These are phyloP conservation scores for Spiraea crenata DNA, from an alignment of 331 rosid species.

Conservation along the genomic window DNA sequence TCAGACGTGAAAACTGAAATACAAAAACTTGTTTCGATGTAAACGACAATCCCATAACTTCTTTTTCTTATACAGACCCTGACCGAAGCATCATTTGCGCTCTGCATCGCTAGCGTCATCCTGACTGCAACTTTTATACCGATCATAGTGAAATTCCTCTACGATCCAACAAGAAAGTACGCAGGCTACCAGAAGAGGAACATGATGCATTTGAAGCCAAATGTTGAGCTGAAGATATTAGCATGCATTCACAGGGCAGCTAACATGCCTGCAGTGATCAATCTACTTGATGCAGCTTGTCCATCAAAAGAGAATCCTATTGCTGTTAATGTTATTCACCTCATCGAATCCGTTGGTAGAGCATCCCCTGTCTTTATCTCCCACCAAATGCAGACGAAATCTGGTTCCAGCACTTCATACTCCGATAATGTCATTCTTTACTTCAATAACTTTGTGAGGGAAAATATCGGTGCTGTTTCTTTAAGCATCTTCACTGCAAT, in stretches of 20 bases:
- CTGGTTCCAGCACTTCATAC: slow-evolving; percentile 13
- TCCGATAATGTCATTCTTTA: slow-evolving; percentile 35
- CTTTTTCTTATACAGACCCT: neutral
- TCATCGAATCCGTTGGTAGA: slow-evolving; percentile 55
- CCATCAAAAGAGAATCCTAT: slow-evolving; percentile 27
- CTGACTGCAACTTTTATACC: slow-evolving; percentile 25
- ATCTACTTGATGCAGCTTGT: slow-evolving; percentile 33
- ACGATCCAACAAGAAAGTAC: slow-evolving; percentile 49
- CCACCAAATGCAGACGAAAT: slow-evolving; percentile 31
- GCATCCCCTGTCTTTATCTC: slow-evolving; percentile 47
- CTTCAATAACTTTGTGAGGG: slow-evolving; percentile 37
- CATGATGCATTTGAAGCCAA: slow-evolving; percentile 28
- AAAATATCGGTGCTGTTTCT: slow-evolving; percentile 20
- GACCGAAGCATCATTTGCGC: neutral
- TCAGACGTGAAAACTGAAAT: neutral
- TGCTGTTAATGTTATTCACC: slow-evolving; percentile 41
- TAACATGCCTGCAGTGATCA: slow-evolving; percentile 27
- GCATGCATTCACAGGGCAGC: slow-evolving; percentile 34
- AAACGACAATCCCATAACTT: neutral
- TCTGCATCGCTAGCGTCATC: neutral
- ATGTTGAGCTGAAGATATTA: slow-evolving; percentile 34
- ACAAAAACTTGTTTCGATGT: neutral
- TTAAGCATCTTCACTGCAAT: slow-evolving; percentile 42
- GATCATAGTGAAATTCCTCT: slow-evolving; percentile 25
- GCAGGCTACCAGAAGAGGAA: slow-evolving; percentile 40